Evolutionary conservation across 345 rosid species (phyloP).

Genomic region (Gynandropsis gynandra): DNA sequence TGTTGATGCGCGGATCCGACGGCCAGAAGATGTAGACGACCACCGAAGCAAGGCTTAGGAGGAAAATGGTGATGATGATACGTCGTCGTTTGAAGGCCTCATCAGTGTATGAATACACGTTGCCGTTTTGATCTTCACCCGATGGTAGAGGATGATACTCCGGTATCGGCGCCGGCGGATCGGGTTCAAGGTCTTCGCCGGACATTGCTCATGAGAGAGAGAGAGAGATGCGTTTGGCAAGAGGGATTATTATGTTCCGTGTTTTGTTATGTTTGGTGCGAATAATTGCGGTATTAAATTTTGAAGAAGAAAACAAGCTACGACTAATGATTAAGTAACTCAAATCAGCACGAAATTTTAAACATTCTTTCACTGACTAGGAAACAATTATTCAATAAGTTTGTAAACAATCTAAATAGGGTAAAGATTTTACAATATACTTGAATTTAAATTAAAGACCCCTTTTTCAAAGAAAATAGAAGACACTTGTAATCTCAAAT

Average conservation of each 20-base stretch:
- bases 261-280: constrained; percentile 5
- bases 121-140: constrained; percentile 17
- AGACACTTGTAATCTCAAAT: too few species aligned
- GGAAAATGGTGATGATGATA: constrained; percentile 23
- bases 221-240: constrained; percentile 12
- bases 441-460: too few species aligned
- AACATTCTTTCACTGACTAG: too few species aligned
- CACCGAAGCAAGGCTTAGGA: constrained; percentile 33
- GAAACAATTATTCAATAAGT: too few species aligned
- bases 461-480: too few species aligned
- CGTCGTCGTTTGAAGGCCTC: constrained; percentile 16
- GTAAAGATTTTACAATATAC: too few species aligned
- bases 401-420: too few species aligned
- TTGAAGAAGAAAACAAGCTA: too few species aligned
- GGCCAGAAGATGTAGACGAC: constrained; percentile 57
- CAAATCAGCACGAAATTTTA: too few species aligned
- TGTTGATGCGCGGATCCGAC: constrained; percentile 53
- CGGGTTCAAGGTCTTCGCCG: constrained; percentile 20
- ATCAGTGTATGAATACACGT: constrained; percentile 21
- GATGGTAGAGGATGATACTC: constrained; percentile 17
- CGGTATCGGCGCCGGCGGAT: constrained; percentile 18
- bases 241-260: constrained; percentile 25
- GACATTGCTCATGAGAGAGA: constrained; percentile 16
- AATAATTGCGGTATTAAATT: neutral
- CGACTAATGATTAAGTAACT: too few species aligned